Percentiles rank a stretch among this genome's conserved stretches.
phyloP scores from a whole-genome alignment of 148 eudicot species.

The Silene latifolia region DNA sequence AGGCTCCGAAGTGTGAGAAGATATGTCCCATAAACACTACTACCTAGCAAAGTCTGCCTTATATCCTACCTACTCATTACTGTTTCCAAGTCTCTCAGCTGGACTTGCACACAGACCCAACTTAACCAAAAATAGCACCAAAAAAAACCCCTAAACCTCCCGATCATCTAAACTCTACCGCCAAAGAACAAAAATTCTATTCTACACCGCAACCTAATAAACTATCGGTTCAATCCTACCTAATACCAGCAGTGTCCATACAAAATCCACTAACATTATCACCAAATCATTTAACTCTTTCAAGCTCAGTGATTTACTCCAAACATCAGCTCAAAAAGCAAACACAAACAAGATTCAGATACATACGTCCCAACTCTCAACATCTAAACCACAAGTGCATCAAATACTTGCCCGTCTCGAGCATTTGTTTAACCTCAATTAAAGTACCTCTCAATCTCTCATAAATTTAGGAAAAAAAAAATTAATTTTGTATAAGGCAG shows the following conservation, averaged over 20 bases:
- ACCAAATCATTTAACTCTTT: background rate
- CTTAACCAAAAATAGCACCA: background rate
- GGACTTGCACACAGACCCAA: background rate
- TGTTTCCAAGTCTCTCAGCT: background rate
- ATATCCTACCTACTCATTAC: background rate
- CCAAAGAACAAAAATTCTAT: no score
- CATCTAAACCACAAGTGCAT: background rate
- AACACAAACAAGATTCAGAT: background rate
- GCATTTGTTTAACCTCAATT: background rate
- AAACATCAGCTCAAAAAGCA: background rate
- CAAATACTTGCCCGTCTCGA: background rate
- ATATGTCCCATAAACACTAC: background rate
- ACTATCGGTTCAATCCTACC: background rate
- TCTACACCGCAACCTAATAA: background rate
- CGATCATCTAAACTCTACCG: background rate
- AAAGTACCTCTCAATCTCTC: no score
- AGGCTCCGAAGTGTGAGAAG: background rate
- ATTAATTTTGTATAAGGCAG: no score
- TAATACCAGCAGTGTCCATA: background rate
- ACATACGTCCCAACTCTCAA: background rate
- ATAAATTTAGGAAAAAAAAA: no score
- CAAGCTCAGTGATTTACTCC: background rate
- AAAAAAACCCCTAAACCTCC: background rate
- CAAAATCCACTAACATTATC: background rate
- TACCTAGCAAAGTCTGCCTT: background rate